Conservation (phyloP, 139 green algal species). For the Ulvella scutata region DNA sequence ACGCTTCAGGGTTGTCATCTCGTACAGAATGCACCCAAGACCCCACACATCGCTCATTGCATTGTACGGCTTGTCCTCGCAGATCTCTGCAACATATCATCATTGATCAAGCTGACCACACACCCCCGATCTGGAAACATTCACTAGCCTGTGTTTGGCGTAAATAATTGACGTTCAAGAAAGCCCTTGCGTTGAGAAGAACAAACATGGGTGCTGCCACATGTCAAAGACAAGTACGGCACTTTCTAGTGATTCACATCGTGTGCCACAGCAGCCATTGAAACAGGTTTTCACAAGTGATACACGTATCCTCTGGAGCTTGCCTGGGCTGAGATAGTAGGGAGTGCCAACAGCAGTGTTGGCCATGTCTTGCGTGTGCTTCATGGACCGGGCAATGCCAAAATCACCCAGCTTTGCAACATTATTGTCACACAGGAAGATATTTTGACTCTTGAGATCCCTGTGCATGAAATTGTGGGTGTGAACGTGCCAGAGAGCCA, state of each 20-base stretch:
- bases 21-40: slow-evolving; percentile 51
- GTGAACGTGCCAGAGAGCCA: slow-evolving; percentile 26
- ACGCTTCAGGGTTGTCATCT: slow-evolving; percentile 34
- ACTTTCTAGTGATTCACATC: background rate
- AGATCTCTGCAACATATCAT: background rate
- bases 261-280: background rate
- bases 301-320: background rate
- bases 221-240: background rate
- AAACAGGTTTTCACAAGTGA: background rate
- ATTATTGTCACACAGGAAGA: slow-evolving; percentile 31
- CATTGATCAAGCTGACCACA: too few relatives aligned
- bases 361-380: background rate
- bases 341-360: slow-evolving; percentile 32
- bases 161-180: too few relatives aligned
- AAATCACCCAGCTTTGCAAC: slow-evolving; percentile 56
- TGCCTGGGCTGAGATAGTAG: slow-evolving; percentile 46
- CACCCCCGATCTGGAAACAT: too few relatives aligned
- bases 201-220: background rate
- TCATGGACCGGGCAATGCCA: slow-evolving; percentile 34
- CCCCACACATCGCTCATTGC: slow-evolving; percentile 48
- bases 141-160: background rate
- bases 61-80: slow-evolving; percentile 36
- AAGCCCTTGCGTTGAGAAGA: background rate
- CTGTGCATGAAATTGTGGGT: slow-evolving; percentile 36
- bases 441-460: slow-evolving; percentile 47